Base-by-base conservation (phyloP, 73 alveolate genomes). In the Symbiodinium pilosum region DNA sequence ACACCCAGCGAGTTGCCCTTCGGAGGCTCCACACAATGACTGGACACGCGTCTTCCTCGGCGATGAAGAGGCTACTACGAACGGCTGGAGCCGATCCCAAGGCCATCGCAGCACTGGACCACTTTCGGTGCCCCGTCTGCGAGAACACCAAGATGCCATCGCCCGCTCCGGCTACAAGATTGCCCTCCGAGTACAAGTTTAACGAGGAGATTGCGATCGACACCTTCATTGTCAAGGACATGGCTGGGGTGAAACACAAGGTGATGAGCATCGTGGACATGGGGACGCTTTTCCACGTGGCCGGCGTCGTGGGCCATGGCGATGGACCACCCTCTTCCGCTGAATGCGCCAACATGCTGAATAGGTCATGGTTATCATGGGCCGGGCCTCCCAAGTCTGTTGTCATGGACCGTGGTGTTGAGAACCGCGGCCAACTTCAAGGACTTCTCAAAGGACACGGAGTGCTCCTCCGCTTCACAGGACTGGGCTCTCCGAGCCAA, bases 241-340 rank as follows among this genome's bases (percentile, higher is more conserved):
- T 42, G 0, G 40, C 28, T 4, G 86, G 94, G 20, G 24, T 16
- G 0, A 42, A 52, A 3, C 85, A 38, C 47, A 87, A 81, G 26
- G 20, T 87, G 28, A 16, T 87, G 34, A 41, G 77, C 7, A 38
- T 59, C 43, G 68, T 59, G 8, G 71, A 71, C 26, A 3, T 87
- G 34, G 94, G 94, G n/a, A 87, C 94, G 24, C 39, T 87, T 14
- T 87, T 4, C 38, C 94, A 87, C 2, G 86, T 54, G 38, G 84
- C 86, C 9, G 69, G 64, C 52, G 39, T 81, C 32, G 94, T 87
- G 1, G 86, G 86, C 0, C 51, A 34, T 1, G 94, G 94, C 0
- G 86, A 51, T 1, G 94, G 69, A 18, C 86, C 94, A 7, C 69
- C 69, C 24, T 36, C 69, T 44, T 34, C 68, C 1, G 86, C n/a